Percentiles rank a stretch among this genome's conserved stretches.
Evolutionary conservation across 1,139 yeast genomes (phyloP).

Genomic region (Candida sp.): DNA sequence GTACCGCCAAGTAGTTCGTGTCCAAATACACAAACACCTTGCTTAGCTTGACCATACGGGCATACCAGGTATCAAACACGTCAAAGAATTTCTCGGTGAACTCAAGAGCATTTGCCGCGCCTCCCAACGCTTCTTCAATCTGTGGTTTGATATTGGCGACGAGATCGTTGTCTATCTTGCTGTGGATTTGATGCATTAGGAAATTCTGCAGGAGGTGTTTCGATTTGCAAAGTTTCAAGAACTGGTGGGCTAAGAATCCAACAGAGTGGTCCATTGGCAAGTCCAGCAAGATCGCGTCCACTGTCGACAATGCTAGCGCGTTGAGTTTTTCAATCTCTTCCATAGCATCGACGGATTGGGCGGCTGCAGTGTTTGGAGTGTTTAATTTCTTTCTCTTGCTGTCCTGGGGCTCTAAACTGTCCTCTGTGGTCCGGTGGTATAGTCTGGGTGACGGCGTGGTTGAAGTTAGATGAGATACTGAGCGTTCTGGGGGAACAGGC

Average conservation of each 20-base stretch:
- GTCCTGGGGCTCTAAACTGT: conserved; percentile 2
- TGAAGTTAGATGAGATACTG: conserved; percentile 5
- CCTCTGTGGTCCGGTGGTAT: conserved; percentile 2
- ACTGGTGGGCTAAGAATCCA: conserved; percentile 29
- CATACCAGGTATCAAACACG: conserved; percentile 28
- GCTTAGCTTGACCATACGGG: conserved; percentile 25
- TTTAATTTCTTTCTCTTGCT: conserved; percentile 10
- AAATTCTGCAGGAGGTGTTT: conserved; percentile 36
- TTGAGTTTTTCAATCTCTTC: neutral
- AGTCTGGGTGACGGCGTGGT: conserved; percentile 3
- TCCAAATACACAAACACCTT: conserved; percentile 42
- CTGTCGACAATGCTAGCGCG: conserved; percentile 3
- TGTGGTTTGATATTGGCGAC: neutral
- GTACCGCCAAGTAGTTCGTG: conserved; percentile 35
- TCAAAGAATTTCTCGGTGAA: conserved; percentile 16
- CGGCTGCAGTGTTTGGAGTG: neutral
- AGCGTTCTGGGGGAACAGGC: neutral
- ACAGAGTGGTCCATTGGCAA: conserved; percentile 24
- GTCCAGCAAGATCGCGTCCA: conserved; percentile 25
- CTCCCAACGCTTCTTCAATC: neutral
- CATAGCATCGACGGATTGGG: neutral
- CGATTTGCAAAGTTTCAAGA: conserved; percentile 37
- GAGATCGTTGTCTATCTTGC: conserved; percentile 23
- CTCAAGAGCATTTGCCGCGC: conserved; percentile 4
- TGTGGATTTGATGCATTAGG: conserved; percentile 24